Conservation (phyloP, 805 yeast species). For the Barnettozyma salicaria region DNA sequence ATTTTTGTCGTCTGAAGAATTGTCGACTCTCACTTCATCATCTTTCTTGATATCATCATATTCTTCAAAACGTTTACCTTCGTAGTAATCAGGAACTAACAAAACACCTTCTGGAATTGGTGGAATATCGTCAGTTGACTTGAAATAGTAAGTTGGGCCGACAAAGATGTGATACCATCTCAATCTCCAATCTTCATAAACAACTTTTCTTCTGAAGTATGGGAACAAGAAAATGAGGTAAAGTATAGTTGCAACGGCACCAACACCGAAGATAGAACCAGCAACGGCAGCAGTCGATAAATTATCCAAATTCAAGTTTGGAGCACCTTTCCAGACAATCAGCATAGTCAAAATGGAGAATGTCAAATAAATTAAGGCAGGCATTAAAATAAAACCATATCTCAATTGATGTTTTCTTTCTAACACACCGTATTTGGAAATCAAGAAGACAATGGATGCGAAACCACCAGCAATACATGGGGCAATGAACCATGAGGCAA, state of each 20-base stretch:
- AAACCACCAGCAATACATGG: constrained; percentile 63
- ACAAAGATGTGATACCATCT: constrained; percentile 46
- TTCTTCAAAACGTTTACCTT: constrained; percentile 43
- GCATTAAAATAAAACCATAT: constrained; percentile 53
- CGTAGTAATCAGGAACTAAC: constrained; percentile 58
- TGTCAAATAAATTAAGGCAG: constrained; percentile 53
- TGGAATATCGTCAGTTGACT: constrained; percentile 51
- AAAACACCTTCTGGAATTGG: constrained; percentile 57
- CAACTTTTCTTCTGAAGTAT: constrained; percentile 52
- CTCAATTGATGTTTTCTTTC: constrained; percentile 51
- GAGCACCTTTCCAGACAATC: constrained; percentile 79
- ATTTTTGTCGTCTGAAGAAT: constrained; percentile 21
- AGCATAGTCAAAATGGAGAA: constrained; percentile 65
- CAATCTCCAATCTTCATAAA: constrained; percentile 62
- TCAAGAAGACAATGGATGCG: constrained; percentile 51
- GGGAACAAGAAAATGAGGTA: constrained; percentile 55
- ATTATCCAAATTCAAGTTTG: constrained; percentile 50
- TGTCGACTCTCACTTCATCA: constrained; percentile 11
- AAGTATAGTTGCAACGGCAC: constrained; percentile 46
- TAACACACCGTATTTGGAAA: constrained; percentile 54
- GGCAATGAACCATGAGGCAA: constrained; percentile 79
- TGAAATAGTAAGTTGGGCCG: constrained; percentile 55
- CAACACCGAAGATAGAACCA: constrained; percentile 62
- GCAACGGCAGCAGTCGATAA: constrained; percentile 46
- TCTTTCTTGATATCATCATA: constrained; percentile 7